Conservation (phyloP, 768 basidiomycete species). For the Boletus vermiculosoides region DNA sequence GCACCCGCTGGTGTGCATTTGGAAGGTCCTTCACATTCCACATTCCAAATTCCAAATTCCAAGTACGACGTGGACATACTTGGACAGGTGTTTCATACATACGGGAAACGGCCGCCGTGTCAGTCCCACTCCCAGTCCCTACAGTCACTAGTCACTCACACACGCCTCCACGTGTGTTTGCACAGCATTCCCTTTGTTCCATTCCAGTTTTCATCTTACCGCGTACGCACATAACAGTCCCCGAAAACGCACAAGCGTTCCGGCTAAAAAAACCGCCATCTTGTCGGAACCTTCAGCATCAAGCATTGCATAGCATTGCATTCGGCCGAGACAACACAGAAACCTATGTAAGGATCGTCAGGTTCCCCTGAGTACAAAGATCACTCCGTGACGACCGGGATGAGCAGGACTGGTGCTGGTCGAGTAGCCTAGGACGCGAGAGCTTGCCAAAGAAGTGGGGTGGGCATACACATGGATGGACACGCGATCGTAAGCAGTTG, state of each 20-base stretch:
- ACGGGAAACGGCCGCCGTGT: conserved; percentile 10
- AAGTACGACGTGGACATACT: background rate
- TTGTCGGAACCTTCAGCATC: conserved; percentile 15
- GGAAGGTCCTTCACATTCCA: no score
- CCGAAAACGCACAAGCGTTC: no score
- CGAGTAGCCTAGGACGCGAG: background rate
- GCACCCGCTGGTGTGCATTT: background rate
- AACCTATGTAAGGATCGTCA: conserved; percentile 4
- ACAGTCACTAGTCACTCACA: background rate
- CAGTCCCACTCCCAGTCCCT: background rate
- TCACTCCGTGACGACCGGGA: conserved; percentile 7
- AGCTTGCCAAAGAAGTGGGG: background rate
- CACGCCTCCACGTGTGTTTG: background rate
- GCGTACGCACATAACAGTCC: background rate
- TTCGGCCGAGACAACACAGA: background rate
- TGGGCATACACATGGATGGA: background rate
- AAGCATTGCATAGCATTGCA: background rate
- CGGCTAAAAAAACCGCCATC: conserved; percentile 2
- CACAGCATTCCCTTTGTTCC: background rate
- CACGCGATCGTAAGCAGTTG: background rate
- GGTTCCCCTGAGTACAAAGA: background rate
- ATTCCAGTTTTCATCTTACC: background rate
- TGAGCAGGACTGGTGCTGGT: no score
- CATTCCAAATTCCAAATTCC: conserved; percentile 11
- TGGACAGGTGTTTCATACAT: conserved; percentile 12